Evolutionary conservation across 306 rosid species (phyloP).

Genomic region (Myrica gale): DNA sequence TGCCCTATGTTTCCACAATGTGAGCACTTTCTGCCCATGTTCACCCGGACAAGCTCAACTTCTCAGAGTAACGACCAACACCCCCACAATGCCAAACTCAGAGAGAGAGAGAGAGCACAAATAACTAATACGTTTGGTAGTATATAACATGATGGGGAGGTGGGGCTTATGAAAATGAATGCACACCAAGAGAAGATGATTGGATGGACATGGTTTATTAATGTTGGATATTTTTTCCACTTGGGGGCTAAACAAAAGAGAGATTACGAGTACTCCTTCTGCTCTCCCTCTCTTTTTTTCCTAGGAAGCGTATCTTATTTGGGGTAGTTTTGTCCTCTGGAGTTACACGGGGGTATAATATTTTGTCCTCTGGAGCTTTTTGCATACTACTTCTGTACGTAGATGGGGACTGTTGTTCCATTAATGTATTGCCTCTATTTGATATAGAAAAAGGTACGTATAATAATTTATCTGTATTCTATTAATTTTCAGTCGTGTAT

Average conservation of each 20-base stretch:
- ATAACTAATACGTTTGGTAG: conserved; percentile 40
- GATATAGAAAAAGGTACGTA: background rate
- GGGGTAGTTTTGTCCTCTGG: conserved; percentile 32
- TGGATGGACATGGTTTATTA: conserved; percentile 50
- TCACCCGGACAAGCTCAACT: conserved; percentile 20
- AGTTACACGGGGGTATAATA: background rate
- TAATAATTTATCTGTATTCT: background rate
- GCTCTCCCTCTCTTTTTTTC: background rate
- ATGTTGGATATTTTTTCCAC: conserved; percentile 36
- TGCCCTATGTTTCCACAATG: conserved; percentile 95
- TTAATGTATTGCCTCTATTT: background rate
- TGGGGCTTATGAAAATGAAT: conserved; percentile 52
- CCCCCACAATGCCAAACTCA: conserved; percentile 8
- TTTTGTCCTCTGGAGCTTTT: conserved; percentile 20
- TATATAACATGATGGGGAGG: conserved; percentile 58
- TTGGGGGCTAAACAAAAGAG: conserved; percentile 15
- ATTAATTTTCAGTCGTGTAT: background rate
- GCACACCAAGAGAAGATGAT: conserved; percentile 57
- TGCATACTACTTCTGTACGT: background rate
- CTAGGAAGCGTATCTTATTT: conserved; percentile 31
- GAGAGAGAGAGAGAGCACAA: conserved; percentile 18
- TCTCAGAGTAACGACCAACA: conserved; percentile 22
- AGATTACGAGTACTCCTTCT: conserved; percentile 23
- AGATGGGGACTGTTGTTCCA: background rate
- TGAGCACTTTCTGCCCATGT: conserved; percentile 96